Evolutionary conservation across 345 rosid species (phyloP).

Genomic region (Erucastrum elatum): DNA sequence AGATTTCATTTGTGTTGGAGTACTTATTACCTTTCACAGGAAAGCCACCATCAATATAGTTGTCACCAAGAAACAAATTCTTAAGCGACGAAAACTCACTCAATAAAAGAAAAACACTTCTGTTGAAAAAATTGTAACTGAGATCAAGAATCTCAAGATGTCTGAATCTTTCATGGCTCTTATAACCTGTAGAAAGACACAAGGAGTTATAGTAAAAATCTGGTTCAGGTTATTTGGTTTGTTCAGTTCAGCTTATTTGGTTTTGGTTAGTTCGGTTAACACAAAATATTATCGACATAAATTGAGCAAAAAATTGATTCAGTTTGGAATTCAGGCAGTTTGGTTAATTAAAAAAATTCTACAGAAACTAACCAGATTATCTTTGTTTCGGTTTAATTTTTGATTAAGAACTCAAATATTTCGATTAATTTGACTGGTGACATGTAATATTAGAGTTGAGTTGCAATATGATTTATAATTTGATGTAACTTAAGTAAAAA

Average conservation of each 20-base stretch:
- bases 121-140: too few species aligned
- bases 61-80: too few species aligned
- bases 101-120: too few species aligned
- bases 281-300: neutral
- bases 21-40: too few species aligned
- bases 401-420: neutral
- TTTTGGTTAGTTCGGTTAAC: neutral
- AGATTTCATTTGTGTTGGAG: too few species aligned
- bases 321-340: neutral
- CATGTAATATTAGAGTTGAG: too few species aligned
- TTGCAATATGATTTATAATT: too few species aligned
- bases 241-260: neutral
- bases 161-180: neutral
- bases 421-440: too few species aligned
- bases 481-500: too few species aligned
- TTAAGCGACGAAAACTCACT: too few species aligned
- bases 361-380: neutral
- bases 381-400: neutral
- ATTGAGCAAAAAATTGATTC: neutral
- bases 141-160: too few species aligned
- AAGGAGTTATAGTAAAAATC: neutral
- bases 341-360: neutral
- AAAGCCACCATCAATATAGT: too few species aligned
- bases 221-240: neutral
- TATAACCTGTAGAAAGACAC: constrained; percentile 2